Base-by-base conservation (phyloP, 2,329 filamentous ascomycete species). In the Neofusicoccum cordaticola region DNA sequence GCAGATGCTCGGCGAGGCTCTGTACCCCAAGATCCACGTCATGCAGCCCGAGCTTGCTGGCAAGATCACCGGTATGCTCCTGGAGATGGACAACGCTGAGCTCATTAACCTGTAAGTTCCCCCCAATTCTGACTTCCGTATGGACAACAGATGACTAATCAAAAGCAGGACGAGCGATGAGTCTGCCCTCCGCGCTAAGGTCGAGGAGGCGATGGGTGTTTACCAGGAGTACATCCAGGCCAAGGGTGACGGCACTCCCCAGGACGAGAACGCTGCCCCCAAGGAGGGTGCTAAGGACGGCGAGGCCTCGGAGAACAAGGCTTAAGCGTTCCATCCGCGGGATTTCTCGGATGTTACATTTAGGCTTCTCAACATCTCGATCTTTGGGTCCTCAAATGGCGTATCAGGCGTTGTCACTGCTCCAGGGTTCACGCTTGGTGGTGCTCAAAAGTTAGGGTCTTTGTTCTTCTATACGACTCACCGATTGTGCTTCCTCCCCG, bases 61-160 rank as follows among this genome's bases (percentile, higher is more conserved):
- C 77, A 99, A 99, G 89, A 98, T 99, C 80, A 99, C 95, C 67
- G 95, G 95, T 82, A 99, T 99, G 95, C 90, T 99, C 74, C 83
- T 99, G 73, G 95, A 99, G 87, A 99, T 99, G 95, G 95, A 98
- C 74, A 98, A 98, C 82, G 79, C 85, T 65, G 95, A 99, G 84
- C 85, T 99, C 73, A 86, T 99, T 76, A 92, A 91, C 82, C 87
- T 99, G 92, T 97, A 90, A 91, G 93, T 91, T 68, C 62, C 34
- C 34, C 37, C 22, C 41, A 13, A 22, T 34, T 22, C 13, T 19
- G 6, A 61, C 13, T 22, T 5, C 37, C 15, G 13, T 17, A 44
- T 44, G 39, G 7, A 50, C 34, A 39, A 51, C 22, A 4, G 34
- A 35, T 66, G 45, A 75, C 71, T 80, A 68, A 79, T 71, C 65